These are phyloP conservation scores for Colletotrichum magnum DNA, from an alignment of 2,329 filamentous ascomycete species.

Conservation along the genomic window DNA sequence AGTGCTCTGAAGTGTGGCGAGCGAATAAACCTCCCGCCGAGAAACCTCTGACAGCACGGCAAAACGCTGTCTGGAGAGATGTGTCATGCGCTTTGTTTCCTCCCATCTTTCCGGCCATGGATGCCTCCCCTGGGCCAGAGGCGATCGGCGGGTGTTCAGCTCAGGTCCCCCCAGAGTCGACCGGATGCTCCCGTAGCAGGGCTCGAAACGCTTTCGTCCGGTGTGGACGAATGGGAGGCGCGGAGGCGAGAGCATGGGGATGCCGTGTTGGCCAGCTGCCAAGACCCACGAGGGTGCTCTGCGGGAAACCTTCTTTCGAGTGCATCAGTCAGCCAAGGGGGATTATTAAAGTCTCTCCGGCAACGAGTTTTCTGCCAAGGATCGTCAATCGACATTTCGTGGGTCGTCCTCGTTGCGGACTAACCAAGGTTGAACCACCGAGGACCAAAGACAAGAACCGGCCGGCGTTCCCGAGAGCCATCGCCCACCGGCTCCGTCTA, in stretches of 20 bases:
- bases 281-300: conserved; percentile 18
- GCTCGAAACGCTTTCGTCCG: conserved; percentile 33
- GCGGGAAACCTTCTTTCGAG: conserved; percentile 5
- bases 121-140: background rate
- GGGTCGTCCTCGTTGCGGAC: no score
- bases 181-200: conserved; percentile 33
- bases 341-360: background rate
- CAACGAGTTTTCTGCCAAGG: background rate
- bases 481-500: conserved; percentile 4
- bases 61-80: background rate
- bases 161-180: conserved; percentile 13
- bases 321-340: background rate
- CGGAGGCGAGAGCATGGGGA: conserved; percentile 1
- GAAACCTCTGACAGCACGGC: conserved; percentile 20
- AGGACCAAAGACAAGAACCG: no score
- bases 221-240: conserved; percentile 7
- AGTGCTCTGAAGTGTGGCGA: conserved; percentile 4
- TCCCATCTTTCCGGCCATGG: conserved; percentile 3
- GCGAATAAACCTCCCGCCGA: conserved; percentile 15
- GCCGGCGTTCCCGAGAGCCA: background rate
- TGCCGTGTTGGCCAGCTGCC: conserved; percentile 29
- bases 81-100: background rate
- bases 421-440: no score
- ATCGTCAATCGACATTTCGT: no score
- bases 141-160: conserved; percentile 24